These are phyloP conservation scores for Teratosphaeria nubilosa DNA, from an alignment of 2,329 filamentous ascomycete genomes.

Conservation along the genomic window DNA sequence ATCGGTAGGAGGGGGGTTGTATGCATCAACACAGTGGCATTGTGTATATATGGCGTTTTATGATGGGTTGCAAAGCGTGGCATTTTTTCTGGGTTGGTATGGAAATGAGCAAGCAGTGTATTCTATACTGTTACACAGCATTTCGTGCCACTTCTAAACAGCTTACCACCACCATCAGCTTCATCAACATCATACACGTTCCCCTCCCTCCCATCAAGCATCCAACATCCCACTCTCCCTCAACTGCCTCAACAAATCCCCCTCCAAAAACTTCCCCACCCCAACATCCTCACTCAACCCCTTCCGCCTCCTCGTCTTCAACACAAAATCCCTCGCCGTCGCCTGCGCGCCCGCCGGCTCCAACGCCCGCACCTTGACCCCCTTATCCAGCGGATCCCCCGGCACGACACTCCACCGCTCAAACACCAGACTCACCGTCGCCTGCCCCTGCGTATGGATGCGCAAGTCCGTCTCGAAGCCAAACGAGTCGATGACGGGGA, in stretches of 20 bases:
- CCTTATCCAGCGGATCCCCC: slow-evolving; percentile 84
- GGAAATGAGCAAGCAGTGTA: neutral
- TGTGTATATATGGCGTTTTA: neutral
- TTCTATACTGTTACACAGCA: neutral
- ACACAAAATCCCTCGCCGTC: slow-evolving; percentile 87
- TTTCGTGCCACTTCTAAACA: no score
- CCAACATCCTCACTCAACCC: slow-evolving; percentile 91
- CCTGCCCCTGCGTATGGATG: slow-evolving; percentile 90
- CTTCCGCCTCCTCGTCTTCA: slow-evolving; percentile 90
- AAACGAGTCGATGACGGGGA: slow-evolving; percentile 95
- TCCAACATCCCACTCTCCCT: slow-evolving; percentile 75
- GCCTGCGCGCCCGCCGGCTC: slow-evolving; percentile 83
- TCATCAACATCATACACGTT: neutral
- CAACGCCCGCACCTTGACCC: slow-evolving; percentile 69
- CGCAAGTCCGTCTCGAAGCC: slow-evolving; percentile 95
- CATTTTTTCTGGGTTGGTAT: neutral
- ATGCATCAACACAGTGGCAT: neutral
- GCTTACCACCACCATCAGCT: neutral
- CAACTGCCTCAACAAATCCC: slow-evolving; percentile 79
- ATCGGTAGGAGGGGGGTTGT: slow-evolving; percentile 1
- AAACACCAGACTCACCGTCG: slow-evolving; percentile 83
- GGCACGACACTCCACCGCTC: slow-evolving; percentile 95
- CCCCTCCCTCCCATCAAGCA: neutral
- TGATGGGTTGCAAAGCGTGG: neutral
- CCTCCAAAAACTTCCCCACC: slow-evolving; percentile 91